A percentile compares a stretch with the other conserved stretches of the same genome.
Conservation (phyloP, 1,139 yeast species). For the Wickerhamomyces sp. region DNA sequence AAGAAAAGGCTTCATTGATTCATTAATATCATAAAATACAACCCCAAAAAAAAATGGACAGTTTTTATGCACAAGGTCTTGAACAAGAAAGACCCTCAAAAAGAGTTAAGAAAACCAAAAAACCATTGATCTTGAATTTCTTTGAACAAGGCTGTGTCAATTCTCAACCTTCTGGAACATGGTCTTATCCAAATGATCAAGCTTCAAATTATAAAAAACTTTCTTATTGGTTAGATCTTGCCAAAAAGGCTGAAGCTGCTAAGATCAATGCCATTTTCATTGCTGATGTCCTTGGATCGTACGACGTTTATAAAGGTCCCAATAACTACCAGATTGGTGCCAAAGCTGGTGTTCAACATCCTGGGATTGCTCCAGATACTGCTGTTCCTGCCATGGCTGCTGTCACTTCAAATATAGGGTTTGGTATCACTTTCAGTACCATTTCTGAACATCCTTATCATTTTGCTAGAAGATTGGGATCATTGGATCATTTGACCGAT, state of each 20-base stretch:
- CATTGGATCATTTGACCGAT: slow-evolving; percentile 34
- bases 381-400: slow-evolving; percentile 37
- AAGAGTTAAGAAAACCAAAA: background rate
- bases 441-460: slow-evolving; percentile 38
- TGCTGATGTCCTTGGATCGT: slow-evolving; percentile 42
- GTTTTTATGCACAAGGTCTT: background rate
- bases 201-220: slow-evolving; percentile 31
- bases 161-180: slow-evolving; percentile 32
- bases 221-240: slow-evolving; percentile 19
- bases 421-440: slow-evolving; percentile 37
- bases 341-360: slow-evolving; percentile 34
- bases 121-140: slow-evolving; percentile 32
- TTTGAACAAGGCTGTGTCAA: slow-evolving; percentile 37
- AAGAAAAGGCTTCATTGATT: no score
- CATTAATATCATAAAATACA: no score
- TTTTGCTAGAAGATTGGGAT: slow-evolving; percentile 35
- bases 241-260: slow-evolving; percentile 33
- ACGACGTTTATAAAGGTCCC: slow-evolving; percentile 34
- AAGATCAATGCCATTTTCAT: slow-evolving; percentile 40
- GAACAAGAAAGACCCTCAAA: background rate
- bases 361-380: slow-evolving; percentile 34
- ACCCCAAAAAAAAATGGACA: background rate
- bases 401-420: slow-evolving; percentile 32
- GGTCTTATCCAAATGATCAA: slow-evolving; percentile 36
- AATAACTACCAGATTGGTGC: slow-evolving; percentile 30